These are phyloP conservation scores for Hordeum marinum DNA, from an alignment of 176 grass and related monocot species.

Conservation along the genomic window DNA sequence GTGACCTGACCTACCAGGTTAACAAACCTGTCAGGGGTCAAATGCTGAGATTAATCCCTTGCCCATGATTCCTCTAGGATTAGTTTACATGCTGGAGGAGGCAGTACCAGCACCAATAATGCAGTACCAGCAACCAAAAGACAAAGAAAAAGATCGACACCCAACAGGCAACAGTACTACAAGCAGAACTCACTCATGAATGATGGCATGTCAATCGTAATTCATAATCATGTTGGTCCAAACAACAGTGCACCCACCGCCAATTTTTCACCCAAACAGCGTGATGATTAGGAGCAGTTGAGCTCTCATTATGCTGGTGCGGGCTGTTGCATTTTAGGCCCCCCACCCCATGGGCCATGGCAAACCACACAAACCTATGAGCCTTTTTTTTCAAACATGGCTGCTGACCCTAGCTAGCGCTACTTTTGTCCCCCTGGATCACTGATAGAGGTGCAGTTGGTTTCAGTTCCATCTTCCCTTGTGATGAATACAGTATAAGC, in stretches of 20 bases:
- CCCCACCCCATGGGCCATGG: slow-evolving; percentile 20
- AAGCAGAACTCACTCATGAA: slow-evolving; percentile 11
- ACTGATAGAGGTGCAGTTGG: neutral
- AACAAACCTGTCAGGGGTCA: neutral
- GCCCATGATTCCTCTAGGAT: neutral
- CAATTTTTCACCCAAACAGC: slow-evolving; percentile 30
- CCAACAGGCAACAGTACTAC: neutral
- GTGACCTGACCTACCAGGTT: neutral
- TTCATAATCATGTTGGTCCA: slow-evolving; percentile 38
- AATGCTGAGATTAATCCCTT: neutral
- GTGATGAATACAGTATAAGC: neutral
- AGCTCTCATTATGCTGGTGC: slow-evolving; percentile 31
- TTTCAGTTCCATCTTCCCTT: neutral
- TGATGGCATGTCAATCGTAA: slow-evolving; percentile 24
- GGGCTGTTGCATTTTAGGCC: neutral
- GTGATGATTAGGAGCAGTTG: slow-evolving; percentile 43
- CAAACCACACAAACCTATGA: neutral
- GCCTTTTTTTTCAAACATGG: slow-evolving; percentile 16
- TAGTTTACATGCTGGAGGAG: neutral
- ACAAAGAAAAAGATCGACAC: slow-evolving; percentile 3
- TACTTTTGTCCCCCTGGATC: slow-evolving; percentile 26
- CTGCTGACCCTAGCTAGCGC: slow-evolving; percentile 16
- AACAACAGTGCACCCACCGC: neutral
- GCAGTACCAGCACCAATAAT: slow-evolving; percentile 26
- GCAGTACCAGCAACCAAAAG: slow-evolving; percentile 31